Evolutionary conservation across 768 basidiomycete genomes (phyloP), one percentile per base, ranked within the genome.

Genomic region (Galerina sulciceps): DNA sequence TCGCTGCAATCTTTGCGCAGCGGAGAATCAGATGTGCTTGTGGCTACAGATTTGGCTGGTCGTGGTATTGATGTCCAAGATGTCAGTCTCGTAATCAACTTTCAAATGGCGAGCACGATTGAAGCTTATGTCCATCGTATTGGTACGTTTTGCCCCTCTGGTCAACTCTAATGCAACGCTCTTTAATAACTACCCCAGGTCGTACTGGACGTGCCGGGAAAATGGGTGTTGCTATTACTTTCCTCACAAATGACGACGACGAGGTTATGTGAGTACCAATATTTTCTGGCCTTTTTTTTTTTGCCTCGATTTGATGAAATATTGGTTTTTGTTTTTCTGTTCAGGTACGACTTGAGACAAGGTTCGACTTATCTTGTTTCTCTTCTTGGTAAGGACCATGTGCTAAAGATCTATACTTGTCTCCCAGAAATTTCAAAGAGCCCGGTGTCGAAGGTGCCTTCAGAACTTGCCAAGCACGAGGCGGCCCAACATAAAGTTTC

Each of bases 61-160:
- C 92, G 97, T 68, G 97, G 97, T 83, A 99, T 99, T 73, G 97
- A 99, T 74, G 96, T 99, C 11, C 93, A 94, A 60, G 95, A 99
- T 71, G 97, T 99, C 59, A 91, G 88, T 59, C 80, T 97, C 50
- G 96, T 99, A 61, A 88, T 99, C 81, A 99, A 99, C 74, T 99
- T 88, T 82, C 94, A 97, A 77, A 99, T 99, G 96, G 86, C 95
- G 5, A 86, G 85, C 66, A 93, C 91, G 18, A 99, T 99, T 75
- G 97, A 99, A 75, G 94, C 90, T 40, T 98, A 97, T 69, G 94
- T 99, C 45, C 96, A 99, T 75, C 90, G 96, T 73, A 98, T 99
- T 67, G 97, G 96, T 93, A 69, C 53, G 87, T 61, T 56, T 43
- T 26, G 85, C 53, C 15, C 13, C 15, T 46, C 1, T 17, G 6